Percentiles rank a stretch among this genome's conserved stretches.
These are phyloP conservation scores for Nicotiana rustica DNA, from an alignment of 305 asterid genomes.

Conservation along the genomic window DNA sequence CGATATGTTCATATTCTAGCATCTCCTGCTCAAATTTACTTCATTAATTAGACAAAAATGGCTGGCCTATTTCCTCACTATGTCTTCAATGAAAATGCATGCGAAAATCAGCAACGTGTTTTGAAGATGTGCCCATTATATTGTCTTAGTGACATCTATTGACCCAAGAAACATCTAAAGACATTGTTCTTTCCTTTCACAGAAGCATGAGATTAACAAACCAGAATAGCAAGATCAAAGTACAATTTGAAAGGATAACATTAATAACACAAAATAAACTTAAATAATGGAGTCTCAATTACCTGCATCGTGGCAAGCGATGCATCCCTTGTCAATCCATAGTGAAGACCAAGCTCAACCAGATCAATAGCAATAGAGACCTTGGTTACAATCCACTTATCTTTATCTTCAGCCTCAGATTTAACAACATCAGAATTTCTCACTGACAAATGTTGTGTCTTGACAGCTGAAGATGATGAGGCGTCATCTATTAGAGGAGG, in stretches of 20 bases:
- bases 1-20: neutral
- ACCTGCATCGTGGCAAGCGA: slow-evolving; percentile 96
- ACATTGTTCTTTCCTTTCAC: slow-evolving; percentile 1
- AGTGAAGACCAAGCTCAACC: slow-evolving; percentile 86
- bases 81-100: slow-evolving; percentile 25
- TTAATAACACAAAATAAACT: neutral
- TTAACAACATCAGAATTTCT: slow-evolving; percentile 50
- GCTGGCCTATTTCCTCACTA: neutral
- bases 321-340: slow-evolving; percentile 82
- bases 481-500: slow-evolving; percentile 66
- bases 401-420: slow-evolving; percentile 55
- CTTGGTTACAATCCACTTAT: slow-evolving; percentile 67
- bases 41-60: neutral
- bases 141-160: slow-evolving; percentile 1
- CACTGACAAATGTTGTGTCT: slow-evolving; percentile 51
- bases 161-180: slow-evolving; percentile 4
- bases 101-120: neutral
- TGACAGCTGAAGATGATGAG: slow-evolving; percentile 52
- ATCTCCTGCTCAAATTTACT: slow-evolving; percentile 18
- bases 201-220: neutral
- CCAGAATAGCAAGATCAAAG: slow-evolving; percentile 20
- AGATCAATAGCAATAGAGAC: slow-evolving; percentile 71
- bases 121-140: neutral
- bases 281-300: slow-evolving; percentile 34
- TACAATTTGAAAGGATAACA: slow-evolving; percentile 18